These are phyloP conservation scores for Phytophthora pistaciae DNA, from an alignment of 352 stramenopile species.

Conservation along the genomic window DNA sequence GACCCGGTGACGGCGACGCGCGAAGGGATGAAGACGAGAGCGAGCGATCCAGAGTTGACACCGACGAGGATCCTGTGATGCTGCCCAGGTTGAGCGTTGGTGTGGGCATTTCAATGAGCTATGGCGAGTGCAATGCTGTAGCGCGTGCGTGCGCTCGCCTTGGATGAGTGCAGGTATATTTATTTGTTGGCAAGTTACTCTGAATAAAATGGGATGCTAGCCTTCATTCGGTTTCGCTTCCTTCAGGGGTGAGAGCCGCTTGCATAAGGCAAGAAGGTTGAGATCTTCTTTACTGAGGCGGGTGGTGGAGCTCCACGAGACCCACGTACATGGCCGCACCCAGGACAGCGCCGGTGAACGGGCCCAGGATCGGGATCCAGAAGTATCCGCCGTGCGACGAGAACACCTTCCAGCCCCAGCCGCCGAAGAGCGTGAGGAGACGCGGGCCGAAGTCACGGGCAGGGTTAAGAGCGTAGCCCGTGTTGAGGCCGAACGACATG, in stretches of 20 bases:
- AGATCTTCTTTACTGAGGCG: slow-evolving; percentile 36
- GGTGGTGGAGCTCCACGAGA: slow-evolving; percentile 72
- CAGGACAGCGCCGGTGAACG: slow-evolving; percentile 71
- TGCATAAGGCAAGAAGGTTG: not conserved
- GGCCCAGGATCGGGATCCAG: slow-evolving; percentile 76
- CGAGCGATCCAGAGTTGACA: slow-evolving; percentile 18
- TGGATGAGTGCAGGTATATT: slow-evolving; percentile 16
- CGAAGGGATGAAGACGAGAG: slow-evolving; percentile 27
- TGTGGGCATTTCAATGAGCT: slow-evolving; percentile 9
- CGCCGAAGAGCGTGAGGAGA: slow-evolving; percentile 61
- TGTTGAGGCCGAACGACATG: slow-evolving; percentile 85
- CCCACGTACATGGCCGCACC: slow-evolving; percentile 74
- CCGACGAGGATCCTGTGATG: not conserved
- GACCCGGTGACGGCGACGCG: slow-evolving; percentile 10
- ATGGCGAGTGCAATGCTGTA: not conserved
- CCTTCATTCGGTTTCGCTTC: slow-evolving; percentile 31
- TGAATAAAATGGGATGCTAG: slow-evolving; percentile 30
- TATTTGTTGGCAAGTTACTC: slow-evolving; percentile 16
- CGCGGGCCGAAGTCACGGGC: slow-evolving; percentile 77
- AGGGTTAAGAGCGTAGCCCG: slow-evolving; percentile 77
- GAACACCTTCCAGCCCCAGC: slow-evolving; percentile 77
- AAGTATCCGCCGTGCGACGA: slow-evolving; percentile 78
- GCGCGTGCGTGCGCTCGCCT: not conserved
- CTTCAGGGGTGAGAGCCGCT: not conserved
- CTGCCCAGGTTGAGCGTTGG: slow-evolving; percentile 4